Evolutionary conservation across 306 rosid genomes (phyloP), one percentile per base, ranked within the genome.

Genomic region (Chamaecrista fasciculata): DNA sequence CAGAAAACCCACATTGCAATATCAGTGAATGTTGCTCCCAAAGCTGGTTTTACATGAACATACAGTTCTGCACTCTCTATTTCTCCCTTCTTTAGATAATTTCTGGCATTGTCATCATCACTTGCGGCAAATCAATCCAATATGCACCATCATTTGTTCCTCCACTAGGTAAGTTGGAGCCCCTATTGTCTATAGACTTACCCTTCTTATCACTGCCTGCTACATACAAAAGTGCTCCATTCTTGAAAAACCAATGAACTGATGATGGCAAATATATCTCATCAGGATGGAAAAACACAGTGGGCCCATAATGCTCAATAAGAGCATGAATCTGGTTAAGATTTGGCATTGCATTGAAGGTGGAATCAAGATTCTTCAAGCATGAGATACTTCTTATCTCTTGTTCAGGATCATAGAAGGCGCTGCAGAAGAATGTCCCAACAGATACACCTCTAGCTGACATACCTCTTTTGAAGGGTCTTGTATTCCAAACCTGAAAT

Each of bases 1-100:
- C 93, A 87, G 63, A 90, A 90, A 10, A 85, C 82, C 96, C 95
- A 90, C 88, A 90, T 85, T 18, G 74, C 89, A 36, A 90, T 84
- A 80, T 90, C 96, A 4, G 88, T 87, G 67, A 85, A 87, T 43
- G 91, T 82, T 71, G 94, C 96, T 63, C 95, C 96, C 29, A 81
- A n/a, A 11, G 91, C 91, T 52, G 95, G 95, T 69, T 90, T 90
- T 12, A 78, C 91, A 73, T 90, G 96, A 80, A 85, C 88, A 79
- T 90, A 90, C 31, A 90, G 89, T 64, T 82, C 77, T 24, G 94
- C 86, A 33, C 88, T 87, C 75, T 83, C 84, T 16, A 85, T 57
- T 70, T 85, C 62, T 12, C 94, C 96, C 0, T 72, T 71, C 66
- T 80, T 90, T 47, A 83, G 76, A 75, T 63, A 4, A 46, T 60